These are phyloP conservation scores for Phytophthora megakarya DNA, from an alignment of 352 stramenopile species.

Conservation along the genomic window DNA sequence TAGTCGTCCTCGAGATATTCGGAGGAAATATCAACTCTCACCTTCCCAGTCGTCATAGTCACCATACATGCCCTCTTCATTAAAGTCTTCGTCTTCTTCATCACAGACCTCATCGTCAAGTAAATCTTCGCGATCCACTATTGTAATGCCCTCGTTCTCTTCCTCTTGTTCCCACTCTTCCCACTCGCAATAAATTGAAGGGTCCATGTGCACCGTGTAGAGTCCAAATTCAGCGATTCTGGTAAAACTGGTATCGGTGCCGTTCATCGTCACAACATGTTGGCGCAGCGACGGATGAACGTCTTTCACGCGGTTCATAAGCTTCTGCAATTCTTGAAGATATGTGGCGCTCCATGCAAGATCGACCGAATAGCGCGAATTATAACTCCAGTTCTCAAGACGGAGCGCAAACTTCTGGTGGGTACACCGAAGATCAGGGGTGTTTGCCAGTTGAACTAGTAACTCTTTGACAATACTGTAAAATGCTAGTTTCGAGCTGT, in stretches of 20 bases:
- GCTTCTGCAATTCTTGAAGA: constrained; percentile 3
- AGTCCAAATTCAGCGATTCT: constrained; percentile 28
- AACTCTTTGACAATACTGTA: constrained; percentile 31
- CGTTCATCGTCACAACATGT: constrained; percentile 17
- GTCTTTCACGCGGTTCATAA: constrained; percentile 22
- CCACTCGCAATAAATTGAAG: constrained; percentile 12
- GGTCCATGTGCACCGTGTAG: constrained; percentile 6
- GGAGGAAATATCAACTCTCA: constrained; percentile 8
- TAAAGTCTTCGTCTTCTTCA: background rate
- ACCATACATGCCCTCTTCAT: background rate
- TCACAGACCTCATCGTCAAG: background rate
- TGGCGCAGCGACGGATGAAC: constrained; percentile 15
- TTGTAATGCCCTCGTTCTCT: constrained; percentile 1
- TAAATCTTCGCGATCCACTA: constrained; percentile 7
- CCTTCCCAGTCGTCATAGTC: constrained; percentile 4
- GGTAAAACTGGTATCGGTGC: constrained; percentile 1
- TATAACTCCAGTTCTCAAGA: constrained; percentile 23
- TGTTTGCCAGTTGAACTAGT: constrained; percentile 2
- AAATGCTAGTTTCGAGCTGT: constrained; percentile 27
- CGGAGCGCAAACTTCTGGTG: constrained; percentile 18
- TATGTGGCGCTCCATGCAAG: constrained; percentile 13
- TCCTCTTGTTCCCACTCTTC: constrained; percentile 23
- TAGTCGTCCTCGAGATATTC: constrained; percentile 20
- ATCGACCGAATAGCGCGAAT: constrained; percentile 14
- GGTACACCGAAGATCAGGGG: background rate